Conservation (phyloP, 768 basidiomycete species). For the Russula compacta region DNA sequence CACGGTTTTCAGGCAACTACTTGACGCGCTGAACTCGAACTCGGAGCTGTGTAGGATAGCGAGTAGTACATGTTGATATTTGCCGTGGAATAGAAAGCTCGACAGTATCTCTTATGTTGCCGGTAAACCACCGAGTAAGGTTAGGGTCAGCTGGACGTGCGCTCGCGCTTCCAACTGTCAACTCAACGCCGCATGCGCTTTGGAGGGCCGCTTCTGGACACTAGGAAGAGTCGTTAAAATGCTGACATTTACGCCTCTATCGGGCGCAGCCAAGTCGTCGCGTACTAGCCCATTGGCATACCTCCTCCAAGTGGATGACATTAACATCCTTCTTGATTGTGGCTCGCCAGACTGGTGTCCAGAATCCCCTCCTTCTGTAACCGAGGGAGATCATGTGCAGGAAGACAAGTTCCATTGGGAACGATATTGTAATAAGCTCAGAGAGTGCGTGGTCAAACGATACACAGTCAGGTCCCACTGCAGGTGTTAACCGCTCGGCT, state of each 20-base stretch:
- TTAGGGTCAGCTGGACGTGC: slow-evolving; percentile 56
- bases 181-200: no score
- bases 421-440: slow-evolving; percentile 55
- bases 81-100: no score
- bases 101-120: no score
- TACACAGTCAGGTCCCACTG: background rate
- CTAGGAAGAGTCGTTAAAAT: slow-evolving; percentile 33
- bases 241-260: slow-evolving; percentile 93
- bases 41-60: no score
- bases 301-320: slow-evolving; percentile 89
- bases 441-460: slow-evolving; percentile 45
- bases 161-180: background rate
- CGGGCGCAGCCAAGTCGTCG: slow-evolving; percentile 68
- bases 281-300: slow-evolving; percentile 65
- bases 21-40: no score
- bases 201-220: background rate
- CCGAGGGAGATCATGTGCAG: slow-evolving; percentile 26
- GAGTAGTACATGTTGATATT: no score
- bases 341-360: slow-evolving; percentile 84
- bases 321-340: slow-evolving; percentile 88
- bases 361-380: slow-evolving; percentile 32
- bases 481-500: background rate
- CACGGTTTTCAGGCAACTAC: no score
- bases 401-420: slow-evolving; percentile 42
- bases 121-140: slow-evolving; percentile 90